Evolutionary conservation across 768 basidiomycete genomes (phyloP), one percentile per base, ranked within the genome.

Genomic region (Cystofilobasidium macerans): DNA sequence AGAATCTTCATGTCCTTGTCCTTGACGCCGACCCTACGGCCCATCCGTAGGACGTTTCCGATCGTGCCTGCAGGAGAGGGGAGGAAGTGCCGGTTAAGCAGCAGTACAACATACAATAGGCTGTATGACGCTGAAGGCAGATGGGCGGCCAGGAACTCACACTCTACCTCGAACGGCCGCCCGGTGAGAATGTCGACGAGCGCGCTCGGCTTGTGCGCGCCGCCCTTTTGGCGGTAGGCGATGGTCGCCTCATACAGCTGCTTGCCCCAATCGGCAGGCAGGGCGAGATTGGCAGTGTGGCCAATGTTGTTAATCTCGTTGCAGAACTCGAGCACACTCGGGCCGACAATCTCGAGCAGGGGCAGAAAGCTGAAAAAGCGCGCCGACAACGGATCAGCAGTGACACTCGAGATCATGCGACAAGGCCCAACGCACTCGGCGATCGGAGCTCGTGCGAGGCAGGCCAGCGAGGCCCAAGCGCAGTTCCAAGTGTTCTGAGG

Each of bases 161-260:
- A 22, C 54, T 67, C 65, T 38, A 61, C 42, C 60, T 67, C 65
- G 53, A 67, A 56, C 8, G 65, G 65, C 30, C 65, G 48, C 9
- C 65, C 65, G 8, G 65, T 67, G n/a, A 54, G 48, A 16, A 61
- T 51, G 32, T 67, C 65, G n/a, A 67, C 65, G 43, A 67, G 65
- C 11, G 65, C 65, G 0, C 40, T 45, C 12, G 65, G 65, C 60
- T 61, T 67, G 65, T 67, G 65, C 65, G 42, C 18, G 42, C 64
- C 58, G 38, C 45, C 43, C 48, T 57, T 58, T 47, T 33, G 57
- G 40, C 48, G 62, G 35, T 35, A 53, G 26, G 26, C 48, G 47
- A 62, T 53, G 33, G 62, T 62, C 16, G n/a, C n/a, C 14, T 62
- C 35, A n/a, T 62, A 62, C 48, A 62, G 16, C 7, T 40, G 16